Evolutionary conservation across 176 grass and related monocot genomes (phyloP), one percentile per base, ranked within the genome.

Genomic region (Ananas comosus): DNA sequence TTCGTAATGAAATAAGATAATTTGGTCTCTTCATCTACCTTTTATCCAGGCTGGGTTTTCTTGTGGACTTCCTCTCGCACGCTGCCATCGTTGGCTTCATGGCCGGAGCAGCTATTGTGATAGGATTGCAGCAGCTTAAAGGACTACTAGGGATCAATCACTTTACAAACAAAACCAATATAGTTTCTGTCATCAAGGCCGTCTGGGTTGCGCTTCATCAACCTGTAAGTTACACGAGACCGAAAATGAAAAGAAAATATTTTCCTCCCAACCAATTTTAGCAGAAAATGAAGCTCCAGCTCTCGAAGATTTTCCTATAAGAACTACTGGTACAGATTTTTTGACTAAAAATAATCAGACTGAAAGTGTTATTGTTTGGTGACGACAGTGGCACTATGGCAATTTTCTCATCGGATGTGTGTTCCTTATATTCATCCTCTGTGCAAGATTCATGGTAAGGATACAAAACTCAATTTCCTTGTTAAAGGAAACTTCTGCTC

Each of bases 391-490:
- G 84, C 86, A 92, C 72, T 74, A 86, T 0, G 71, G 79, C 56
- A 97, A 97, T 84, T 97, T 97, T 78, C 67, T 92, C 21, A 92
- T 97, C 22, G 94, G 94, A 79, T 93, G 89, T 49, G 87, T 84
- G 0, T 97, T 97, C 68, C 89, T 97, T 11, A 86, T 93, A 75
- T 85, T 97, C 85, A 97, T 97, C 65, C 89, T 97, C 53, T 5
- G 82, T 63, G 69, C 78, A 21, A 91, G 89, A 42, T 97, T 97
- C 78, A 88, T 93, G 7, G 94, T 97, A 90, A 92, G 93, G 66
- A 77, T n/a, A 73, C 9, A 68, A 42, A 13, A 51, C 8, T 71
- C 21, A 50, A 69, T 1, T 10, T 75, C 51, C 4, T 3, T 74
- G 57, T 10, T 51, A 6, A 1, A 12, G 11, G 29, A 24, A 3